Conservation (phyloP, 805 yeast genomes). For the Candida koratica region DNA sequence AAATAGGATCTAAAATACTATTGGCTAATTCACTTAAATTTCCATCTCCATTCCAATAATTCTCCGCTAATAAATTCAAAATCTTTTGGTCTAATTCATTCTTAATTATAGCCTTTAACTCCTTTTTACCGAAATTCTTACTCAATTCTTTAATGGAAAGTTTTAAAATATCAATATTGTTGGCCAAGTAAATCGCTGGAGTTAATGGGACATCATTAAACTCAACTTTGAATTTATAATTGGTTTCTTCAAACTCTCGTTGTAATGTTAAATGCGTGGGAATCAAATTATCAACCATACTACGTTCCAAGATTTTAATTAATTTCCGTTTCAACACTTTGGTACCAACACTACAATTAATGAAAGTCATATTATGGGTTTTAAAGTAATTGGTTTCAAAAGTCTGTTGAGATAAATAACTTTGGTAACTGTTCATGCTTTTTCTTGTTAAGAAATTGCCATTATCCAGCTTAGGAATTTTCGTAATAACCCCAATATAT, state of each 20-base stretch:
- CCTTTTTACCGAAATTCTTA: conserved; percentile 75
- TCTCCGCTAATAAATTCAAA: conserved; percentile 77
- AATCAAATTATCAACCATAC: conserved; percentile 83
- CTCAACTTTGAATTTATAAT: conserved; percentile 92
- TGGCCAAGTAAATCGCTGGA: conserved; percentile 90
- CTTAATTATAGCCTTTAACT: conserved; percentile 72
- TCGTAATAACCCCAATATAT: conserved; percentile 96
- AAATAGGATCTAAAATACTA: conserved; percentile 57
- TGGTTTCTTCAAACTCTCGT: conserved; percentile 88
- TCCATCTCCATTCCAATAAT: conserved; percentile 66
- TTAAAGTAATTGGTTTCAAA: conserved; percentile 57
- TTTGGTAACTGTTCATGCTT: conserved; percentile 48
- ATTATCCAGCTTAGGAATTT: conserved; percentile 46
- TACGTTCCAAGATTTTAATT: conserved; percentile 80
- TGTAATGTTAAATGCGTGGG: conserved; percentile 86
- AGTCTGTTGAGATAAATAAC: conserved; percentile 64
- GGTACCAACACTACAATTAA: conserved; percentile 72
- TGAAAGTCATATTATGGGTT: conserved; percentile 54
- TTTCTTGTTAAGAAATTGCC: conserved; percentile 46
- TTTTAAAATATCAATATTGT: conserved; percentile 83
- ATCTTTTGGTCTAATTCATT: conserved; percentile 87
- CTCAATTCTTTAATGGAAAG: conserved; percentile 83
- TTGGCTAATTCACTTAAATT: conserved; percentile 48
- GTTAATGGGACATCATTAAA: conserved; percentile 92
- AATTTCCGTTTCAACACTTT: conserved; percentile 70